Evolutionary conservation across 805 yeast species (phyloP).

Genomic region (Suhomyces sp.): DNA sequence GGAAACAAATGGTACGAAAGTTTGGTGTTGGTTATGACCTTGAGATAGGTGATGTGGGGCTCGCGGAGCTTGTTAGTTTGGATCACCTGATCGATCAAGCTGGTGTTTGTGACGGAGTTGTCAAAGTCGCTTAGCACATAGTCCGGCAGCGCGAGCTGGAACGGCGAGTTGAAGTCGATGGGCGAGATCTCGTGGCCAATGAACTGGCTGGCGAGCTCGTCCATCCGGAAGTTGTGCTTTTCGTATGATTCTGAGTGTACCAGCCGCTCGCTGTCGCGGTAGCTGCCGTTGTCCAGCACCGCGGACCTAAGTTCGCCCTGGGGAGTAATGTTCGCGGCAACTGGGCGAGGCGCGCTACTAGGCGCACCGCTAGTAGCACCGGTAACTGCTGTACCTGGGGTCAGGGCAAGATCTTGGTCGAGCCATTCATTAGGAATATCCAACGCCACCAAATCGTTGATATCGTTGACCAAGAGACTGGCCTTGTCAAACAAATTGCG

Average conservation of each 20-base stretch:
- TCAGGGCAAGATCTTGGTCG: too few species aligned
- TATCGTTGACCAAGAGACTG: slow-evolving; percentile 30
- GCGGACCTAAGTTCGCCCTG: too few species aligned
- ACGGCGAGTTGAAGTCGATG: not conserved
- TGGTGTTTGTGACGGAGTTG: slow-evolving; percentile 17
- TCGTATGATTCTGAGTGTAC: slow-evolving; percentile 15
- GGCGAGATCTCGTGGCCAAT: slow-evolving; percentile 1
- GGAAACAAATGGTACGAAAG: slow-evolving; percentile 35
- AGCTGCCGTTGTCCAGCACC: not conserved
- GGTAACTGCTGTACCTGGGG: too few species aligned
- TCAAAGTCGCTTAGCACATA: slow-evolving; percentile 1
- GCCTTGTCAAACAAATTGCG: slow-evolving; percentile 33
- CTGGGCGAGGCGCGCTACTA: not conserved
- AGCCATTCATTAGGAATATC: slow-evolving; percentile 7
- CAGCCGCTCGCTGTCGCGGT: slow-evolving; percentile 4
- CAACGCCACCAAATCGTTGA: slow-evolving; percentile 21
- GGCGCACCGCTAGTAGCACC: too few species aligned
- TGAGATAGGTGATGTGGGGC: slow-evolving; percentile 32
- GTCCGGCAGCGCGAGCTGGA: not conserved
- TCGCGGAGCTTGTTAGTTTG: slow-evolving; percentile 22
- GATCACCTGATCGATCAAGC: slow-evolving; percentile 25
- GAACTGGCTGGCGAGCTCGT: slow-evolving; percentile 15
- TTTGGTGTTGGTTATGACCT: slow-evolving; percentile 26
- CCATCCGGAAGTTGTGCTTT: slow-evolving; percentile 17
- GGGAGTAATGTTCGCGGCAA: not conserved